Base-by-base conservation (phyloP, 148 eudicot genomes). In the Suaeda aralocaspica region DNA sequence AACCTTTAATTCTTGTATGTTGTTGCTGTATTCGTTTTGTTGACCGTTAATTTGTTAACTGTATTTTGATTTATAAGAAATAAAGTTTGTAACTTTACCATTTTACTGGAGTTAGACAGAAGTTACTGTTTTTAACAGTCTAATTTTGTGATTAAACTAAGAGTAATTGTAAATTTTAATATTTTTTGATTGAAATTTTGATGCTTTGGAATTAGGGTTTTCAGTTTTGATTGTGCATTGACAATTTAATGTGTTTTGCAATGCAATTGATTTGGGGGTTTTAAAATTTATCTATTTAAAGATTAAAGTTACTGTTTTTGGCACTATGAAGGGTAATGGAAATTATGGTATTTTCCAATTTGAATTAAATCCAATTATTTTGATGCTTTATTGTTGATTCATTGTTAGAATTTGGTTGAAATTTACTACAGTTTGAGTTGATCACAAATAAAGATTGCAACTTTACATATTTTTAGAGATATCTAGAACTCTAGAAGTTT, bases 61-160 rank as follows among this genome's bases (percentile, higher is more conserved):
- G 28, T 22, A 18, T 34, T 51, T 26, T 48, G 25, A 19, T 72
- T 7, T 71, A 49, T 60, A 31, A 22, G 11, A 9, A 18, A 18
- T 52, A 64, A 73, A 65, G 70, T 3, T 65, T 53, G 57, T 56
- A 73, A 55, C 64, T 73, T 44, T 56, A 1, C 33, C 9, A 63
- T 14, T 51, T 8, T 25, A 49, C 22, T 62, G 59, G 46, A 36
- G n/a, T 29, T 58, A 29, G 1, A 28, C 31, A 56, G 13, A 56
- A 25, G 7, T 56, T 26, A 26, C 1, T 56, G 14, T 21, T 22
- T 10, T 25, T 9, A 22, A 22, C 28, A 8, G 4, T 53, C 29
- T 57, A n/a, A 57, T 50, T 30, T 33, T 71, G 25, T 71, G 59
- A 61, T n/a, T 49, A 33, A 34, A 15, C 11, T 15, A 60, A 49